Evolutionary conservation across 495 filamentous ascomycete species (phyloP), one percentile per base, ranked within the genome.

Genomic region (Aspergillus indologenus): DNA sequence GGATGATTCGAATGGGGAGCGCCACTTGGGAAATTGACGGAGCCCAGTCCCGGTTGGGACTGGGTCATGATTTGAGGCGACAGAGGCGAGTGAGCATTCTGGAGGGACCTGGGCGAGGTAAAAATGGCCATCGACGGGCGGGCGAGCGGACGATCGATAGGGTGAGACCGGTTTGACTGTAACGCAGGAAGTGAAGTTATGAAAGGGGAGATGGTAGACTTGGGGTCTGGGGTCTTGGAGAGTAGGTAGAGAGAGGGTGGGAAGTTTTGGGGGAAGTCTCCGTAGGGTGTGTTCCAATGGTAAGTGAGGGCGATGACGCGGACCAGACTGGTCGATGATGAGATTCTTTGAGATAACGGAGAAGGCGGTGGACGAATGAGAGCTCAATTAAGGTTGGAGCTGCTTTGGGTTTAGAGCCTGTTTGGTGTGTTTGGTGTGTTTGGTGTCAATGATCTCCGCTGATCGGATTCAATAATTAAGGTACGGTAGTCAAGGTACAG

Each of bases 101-200:
- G 85, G 62, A 89, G 85, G 45, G 88, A 87, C 7, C 81, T 84
- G 59, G 89, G 89, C 43, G 80, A 71, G 22, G 81, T 82, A 67
- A 88, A 74, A 65, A 78, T 69, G 73, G 76, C 74, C 76, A 79
- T 79, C 59, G 63, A 65, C 58, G 54, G 57, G 52, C 60, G 45
- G 50, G 7, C 12, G 40, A 21, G 60, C 49, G 21, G 5, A n/a
- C 14, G 24, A 18, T 40, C 1, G 21, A 55, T 24, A 61, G 43
- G 29, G 48, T 24, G 22, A 56, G 45, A 49, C 19, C 19, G 31
- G 22, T 45, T 15, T n/a, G 42, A 40, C 24, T 20, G 34, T 40
- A 40, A 40, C 34, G 34, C 34, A 14, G 34, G 12, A 11, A 49
- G 26, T 54, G 17, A 54, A 42, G 44, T 17, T 23, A 19, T 7